Evolutionary conservation across 2,329 filamentous ascomycete genomes (phyloP), one percentile per base, ranked within the genome.

Genomic region (Verticillium tricorpus): DNA sequence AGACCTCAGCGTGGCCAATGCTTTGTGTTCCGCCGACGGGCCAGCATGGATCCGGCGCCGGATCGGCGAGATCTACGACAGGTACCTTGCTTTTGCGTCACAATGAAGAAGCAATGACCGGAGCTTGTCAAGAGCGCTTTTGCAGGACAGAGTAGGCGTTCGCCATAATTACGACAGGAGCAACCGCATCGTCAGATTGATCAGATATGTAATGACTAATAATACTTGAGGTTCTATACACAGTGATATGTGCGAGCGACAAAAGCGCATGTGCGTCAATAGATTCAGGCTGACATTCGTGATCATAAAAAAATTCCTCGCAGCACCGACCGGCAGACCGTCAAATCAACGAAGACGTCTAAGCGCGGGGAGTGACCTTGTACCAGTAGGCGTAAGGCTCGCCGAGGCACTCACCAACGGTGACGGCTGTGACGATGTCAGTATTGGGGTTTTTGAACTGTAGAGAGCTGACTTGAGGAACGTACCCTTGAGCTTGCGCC

Each of bases 351-450:
- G 45, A 50, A 22, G 45, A 50, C 45, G 19, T 50, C 45, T 50
- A 50, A 50, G 45, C 45, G 19, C 45, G 45, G 45, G 45, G 45
- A 11, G 5, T 50, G 45, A 50, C 45, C 61, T 63, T 64, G 68
- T 86, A 86, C 84, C 83, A 86, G 65, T 80, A 77, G n/a, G 70
- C 74, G 17, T 63, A 63, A 6, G 82, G 70, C 62, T 87, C 83
- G 0, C 79, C 80, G 15, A 87, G 74, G 62, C 85, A 88, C 63
- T 86, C 81, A 0, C 83, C 85, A 11, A 86, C 79, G 2, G 83
- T 84, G 45, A 84, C 82, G 57, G 79, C 78, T 50, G 19, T 50
- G 9, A n/a, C 19, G 0, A 55, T 79, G 78, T 56, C 67, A 70
- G 65, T 78, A 79, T 82, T 22, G 77, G 73, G 3, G 70, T 65